Percentiles rank a stretch among this genome's conserved stretches.
phyloP scores from a whole-genome alignment of 225 moss, liverwort and hornwort species.

The Bryum argenteum region DNA sequence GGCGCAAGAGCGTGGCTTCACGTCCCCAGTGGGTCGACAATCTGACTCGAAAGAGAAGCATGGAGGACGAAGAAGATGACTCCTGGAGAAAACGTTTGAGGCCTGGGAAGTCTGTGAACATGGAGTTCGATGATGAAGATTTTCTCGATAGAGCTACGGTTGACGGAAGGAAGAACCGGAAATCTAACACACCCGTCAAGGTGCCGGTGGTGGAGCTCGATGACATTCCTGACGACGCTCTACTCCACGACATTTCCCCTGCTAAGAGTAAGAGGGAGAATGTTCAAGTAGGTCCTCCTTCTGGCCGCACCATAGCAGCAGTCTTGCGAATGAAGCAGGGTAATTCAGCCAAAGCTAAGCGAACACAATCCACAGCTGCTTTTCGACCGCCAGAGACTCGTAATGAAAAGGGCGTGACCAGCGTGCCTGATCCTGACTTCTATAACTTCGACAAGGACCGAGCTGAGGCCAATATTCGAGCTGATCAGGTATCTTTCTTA shows the following conservation, averaged over 20 bases:
- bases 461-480: slow-evolving; percentile 29
- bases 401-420: slow-evolving; percentile 4
- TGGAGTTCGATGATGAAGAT: not conserved
- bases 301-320: not conserved
- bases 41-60: slow-evolving; percentile 22
- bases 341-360: not conserved
- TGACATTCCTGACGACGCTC: slow-evolving; percentile 7
- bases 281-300: not conserved
- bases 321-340: not conserved
- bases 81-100: not conserved
- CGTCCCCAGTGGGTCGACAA: not conserved
- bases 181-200: not conserved
- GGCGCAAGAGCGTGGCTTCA: slow-evolving; percentile 9
- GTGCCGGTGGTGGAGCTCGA: slow-evolving; percentile 16
- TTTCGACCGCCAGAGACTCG: not conserved
- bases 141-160: not conserved
- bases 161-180: not conserved
- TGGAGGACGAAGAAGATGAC: slow-evolving; percentile 19
- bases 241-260: too few species aligned
- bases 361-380: not conserved
- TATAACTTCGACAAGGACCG: slow-evolving; percentile 46
- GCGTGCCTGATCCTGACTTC: slow-evolving; percentile 46
- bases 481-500: slow-evolving; percentile 23
- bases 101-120: slow-evolving; percentile 16
- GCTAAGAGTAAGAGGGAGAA: not conserved